Conservation (phyloP, 495 filamentous ascomycete species). For the Neurospora africana region DNA sequence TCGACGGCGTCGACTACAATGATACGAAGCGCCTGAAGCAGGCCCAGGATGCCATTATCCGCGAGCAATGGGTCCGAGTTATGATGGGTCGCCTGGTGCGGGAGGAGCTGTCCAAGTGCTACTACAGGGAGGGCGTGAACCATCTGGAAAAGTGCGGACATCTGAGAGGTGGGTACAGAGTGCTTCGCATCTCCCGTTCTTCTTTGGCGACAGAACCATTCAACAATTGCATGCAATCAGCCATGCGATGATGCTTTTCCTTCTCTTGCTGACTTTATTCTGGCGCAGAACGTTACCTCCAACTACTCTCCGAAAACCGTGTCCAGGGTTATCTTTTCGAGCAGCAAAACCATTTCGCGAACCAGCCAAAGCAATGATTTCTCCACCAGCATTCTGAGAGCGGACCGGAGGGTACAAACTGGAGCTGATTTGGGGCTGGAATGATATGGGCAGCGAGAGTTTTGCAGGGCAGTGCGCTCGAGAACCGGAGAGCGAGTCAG, state of each 20-base stretch:
- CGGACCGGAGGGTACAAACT: not conserved
- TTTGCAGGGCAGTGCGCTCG: not conserved
- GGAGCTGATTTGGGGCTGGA: not conserved
- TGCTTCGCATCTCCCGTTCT: not conserved
- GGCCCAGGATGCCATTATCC: conserved; percentile 86
- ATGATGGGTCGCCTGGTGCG: conserved; percentile 95
- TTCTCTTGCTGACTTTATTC: not conserved
- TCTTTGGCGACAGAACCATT: not conserved
- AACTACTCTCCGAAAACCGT: conserved; percentile 73
- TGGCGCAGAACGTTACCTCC: conserved; percentile 76
- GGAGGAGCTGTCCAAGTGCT: conserved; percentile 94
- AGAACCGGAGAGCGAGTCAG: not conserved
- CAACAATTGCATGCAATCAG: not conserved
- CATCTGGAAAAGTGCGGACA: conserved; percentile 93
- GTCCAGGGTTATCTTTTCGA: conserved; percentile 82
- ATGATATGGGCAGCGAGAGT: not conserved
- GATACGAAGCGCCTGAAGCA: conserved; percentile 83
- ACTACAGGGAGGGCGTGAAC: conserved; percentile 87
- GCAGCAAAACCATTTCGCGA: conserved; percentile 76
- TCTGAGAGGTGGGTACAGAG: conserved; percentile 64
- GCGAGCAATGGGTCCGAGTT: conserved; percentile 92
- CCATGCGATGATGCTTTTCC: not conserved
- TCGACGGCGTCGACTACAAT: conserved; percentile 94
- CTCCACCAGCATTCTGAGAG: not conserved
- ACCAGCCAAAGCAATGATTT: conserved; percentile 24